phyloP scores from a whole-genome alignment of 345 rosid species.

The Eutrema yunnanense region DNA sequence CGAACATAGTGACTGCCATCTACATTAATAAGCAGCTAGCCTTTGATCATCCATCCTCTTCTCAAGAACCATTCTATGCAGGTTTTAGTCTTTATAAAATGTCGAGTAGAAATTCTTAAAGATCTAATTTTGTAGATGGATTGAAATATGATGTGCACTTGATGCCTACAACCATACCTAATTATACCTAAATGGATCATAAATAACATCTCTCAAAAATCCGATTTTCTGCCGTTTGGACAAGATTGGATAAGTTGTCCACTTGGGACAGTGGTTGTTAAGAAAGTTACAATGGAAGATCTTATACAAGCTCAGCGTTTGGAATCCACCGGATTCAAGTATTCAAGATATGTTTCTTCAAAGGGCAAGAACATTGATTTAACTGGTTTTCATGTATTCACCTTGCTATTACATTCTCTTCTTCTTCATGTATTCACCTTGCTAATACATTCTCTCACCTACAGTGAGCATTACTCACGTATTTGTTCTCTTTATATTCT shows the following conservation, averaged over 20 bases:
- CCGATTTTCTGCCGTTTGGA: not conserved
- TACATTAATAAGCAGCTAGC: constrained; percentile 30
- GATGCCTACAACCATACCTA: constrained; percentile 9
- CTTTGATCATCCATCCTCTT: constrained; percentile 28
- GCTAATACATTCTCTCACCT: not conserved
- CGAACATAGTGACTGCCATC: constrained; percentile 27
- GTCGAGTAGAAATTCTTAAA: not conserved
- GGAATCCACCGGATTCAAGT: not conserved
- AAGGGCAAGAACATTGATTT: not conserved
- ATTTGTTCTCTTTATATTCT: not conserved
- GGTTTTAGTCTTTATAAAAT: not conserved
- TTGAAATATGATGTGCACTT: not conserved
- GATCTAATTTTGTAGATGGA: not conserved
- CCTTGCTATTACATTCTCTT: not conserved
- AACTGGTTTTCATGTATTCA: constrained; percentile 16
- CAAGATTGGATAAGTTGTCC: constrained; percentile 10
- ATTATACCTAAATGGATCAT: constrained; percentile 1
- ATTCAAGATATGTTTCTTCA: not conserved
- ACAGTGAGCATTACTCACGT: not conserved
- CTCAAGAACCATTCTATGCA: constrained; percentile 21
- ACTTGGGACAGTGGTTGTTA: constrained; percentile 12
- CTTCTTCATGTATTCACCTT: not conserved
- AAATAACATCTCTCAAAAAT: not conserved
- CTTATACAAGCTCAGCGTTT: not conserved
- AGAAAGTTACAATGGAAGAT: constrained; percentile 9